phyloP scores from a whole-genome alignment of 176 grass and related monocot species.

The Paspalum vaginatum region DNA sequence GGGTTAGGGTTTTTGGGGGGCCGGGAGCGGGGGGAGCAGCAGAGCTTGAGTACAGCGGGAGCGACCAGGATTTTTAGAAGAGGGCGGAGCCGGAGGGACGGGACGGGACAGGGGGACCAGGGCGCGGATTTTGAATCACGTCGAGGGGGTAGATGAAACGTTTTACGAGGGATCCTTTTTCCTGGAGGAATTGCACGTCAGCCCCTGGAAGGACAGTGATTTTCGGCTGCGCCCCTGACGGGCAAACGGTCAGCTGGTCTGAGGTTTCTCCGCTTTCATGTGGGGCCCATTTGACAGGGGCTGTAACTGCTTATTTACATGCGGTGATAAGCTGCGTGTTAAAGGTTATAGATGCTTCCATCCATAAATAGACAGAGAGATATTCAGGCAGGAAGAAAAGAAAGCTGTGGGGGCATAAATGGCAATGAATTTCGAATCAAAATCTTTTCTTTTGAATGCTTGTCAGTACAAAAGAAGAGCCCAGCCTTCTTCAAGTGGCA shows the following conservation, averaged over 20 bases:
- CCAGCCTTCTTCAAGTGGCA: background rate
- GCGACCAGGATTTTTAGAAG: constrained; percentile 39
- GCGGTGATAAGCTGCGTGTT: too few relatives aligned
- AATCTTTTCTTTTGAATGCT: background rate
- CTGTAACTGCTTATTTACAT: background rate
- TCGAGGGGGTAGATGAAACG: background rate
- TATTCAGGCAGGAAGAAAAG: too few relatives aligned
- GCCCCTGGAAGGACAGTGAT: background rate
- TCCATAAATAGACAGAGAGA: too few relatives aligned
- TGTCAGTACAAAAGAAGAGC: background rate
- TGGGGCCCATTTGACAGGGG: background rate
- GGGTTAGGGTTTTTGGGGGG: constrained; percentile 61
- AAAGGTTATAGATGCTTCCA: too few relatives aligned
- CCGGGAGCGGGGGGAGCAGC: background rate
- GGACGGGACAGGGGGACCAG: constrained; percentile 20
- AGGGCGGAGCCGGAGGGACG: background rate
- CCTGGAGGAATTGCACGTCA: background rate
- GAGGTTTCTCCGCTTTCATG: background rate
- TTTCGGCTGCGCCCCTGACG: background rate
- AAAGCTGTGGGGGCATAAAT: background rate
- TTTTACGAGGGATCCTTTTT: background rate
- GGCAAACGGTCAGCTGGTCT: constrained; percentile 5
- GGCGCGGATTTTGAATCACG: constrained; percentile 27
- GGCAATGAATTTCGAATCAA: background rate
- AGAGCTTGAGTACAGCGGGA: constrained; percentile 37